Percentiles rank a stretch among this genome's conserved stretches.
phyloP scores from a whole-genome alignment of 2,329 filamentous ascomycete species.

The Pleoardoris graminearum region DNA sequence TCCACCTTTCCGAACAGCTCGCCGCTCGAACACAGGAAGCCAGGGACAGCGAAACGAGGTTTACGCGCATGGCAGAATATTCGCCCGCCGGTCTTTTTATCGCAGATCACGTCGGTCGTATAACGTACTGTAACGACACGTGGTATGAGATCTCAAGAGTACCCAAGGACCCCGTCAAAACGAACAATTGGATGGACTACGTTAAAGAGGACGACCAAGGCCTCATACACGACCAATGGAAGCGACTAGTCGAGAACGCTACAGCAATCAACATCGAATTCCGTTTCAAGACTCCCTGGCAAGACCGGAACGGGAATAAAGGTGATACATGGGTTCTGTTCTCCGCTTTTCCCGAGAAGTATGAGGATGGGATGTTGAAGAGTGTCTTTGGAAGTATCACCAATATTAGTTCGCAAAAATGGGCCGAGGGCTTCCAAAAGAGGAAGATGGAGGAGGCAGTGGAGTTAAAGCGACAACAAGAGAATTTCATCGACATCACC shows the following conservation, averaged over 20 bases:
- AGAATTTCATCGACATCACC: slow-evolving; percentile 80
- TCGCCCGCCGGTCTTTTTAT: slow-evolving; percentile 86
- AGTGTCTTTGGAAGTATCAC: slow-evolving; percentile 80
- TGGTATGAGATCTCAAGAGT: slow-evolving; percentile 71
- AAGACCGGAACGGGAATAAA: slow-evolving; percentile 61
- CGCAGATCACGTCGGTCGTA: slow-evolving; percentile 69
- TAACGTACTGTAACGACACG: slow-evolving; percentile 81
- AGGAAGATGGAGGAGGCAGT: slow-evolving; percentile 78
- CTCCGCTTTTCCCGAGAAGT: slow-evolving; percentile 74
- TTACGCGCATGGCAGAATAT: slow-evolving; percentile 82
- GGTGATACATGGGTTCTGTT: slow-evolving; percentile 77
- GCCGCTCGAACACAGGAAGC: slow-evolving; percentile 63
- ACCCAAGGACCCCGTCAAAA: slow-evolving; percentile 60
- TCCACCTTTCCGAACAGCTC: slow-evolving; percentile 76
- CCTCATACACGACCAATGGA: slow-evolving; percentile 64
- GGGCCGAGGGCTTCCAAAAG: slow-evolving; percentile 79
- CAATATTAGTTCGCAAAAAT: slow-evolving; percentile 84
- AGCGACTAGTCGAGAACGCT: slow-evolving; percentile 62
- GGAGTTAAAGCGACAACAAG: slow-evolving; percentile 77
- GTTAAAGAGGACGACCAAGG: slow-evolving; percentile 68
- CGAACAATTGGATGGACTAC: slow-evolving; percentile 72
- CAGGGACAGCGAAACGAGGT: slow-evolving; percentile 70
- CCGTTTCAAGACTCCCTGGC: slow-evolving; percentile 70
- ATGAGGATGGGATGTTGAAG: slow-evolving; percentile 66
- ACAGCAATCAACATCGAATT: slow-evolving; percentile 72